Base-by-base conservation (phyloP, 2,329 filamentous ascomycete genomes). In the Trichoderma gracile region DNA sequence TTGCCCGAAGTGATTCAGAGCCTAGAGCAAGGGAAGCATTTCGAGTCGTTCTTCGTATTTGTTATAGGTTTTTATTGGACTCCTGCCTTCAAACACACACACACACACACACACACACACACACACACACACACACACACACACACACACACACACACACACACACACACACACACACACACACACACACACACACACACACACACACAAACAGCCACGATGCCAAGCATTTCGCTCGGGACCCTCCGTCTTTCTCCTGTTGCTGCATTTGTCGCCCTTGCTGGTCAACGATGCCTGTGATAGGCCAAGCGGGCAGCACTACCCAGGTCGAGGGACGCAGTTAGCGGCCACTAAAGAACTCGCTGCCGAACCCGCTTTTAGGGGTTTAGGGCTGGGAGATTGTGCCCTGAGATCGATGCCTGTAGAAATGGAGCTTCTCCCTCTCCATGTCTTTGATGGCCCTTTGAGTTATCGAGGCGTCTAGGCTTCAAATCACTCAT, bases 261-360 rank as follows among this genome's bases (percentile, higher is more conserved):
- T 65, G 52, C 64, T 65, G 64, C 14, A 57, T 65, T 65, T 40
- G 59, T 61, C 63, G 17, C 21, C 19, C 38, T 27, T 65, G 19
- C 42, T 45, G 59, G 45, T 52, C 33, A 40, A 47, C 53, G 53
- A 45, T 63, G 52, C 43, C 52, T 65, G 58, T 65, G 64, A 65
- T 63, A 65, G 64, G 64, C 58, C n/a, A 33, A 57, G 59, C 25
- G 12, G 40, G 23, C 49, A 50, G 25, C 58, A 65, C 64, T 65
- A 65, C 58, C 30, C 43, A 45, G 19, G 19, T 42, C 52, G 30
- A 54, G 30, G 25, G 27, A 63, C 64, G 64, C 64, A 65, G 45
- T 65, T 63, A 65, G 50, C 64, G 58, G 64, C 64, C 64, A 59
- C 64, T 65, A 63, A 54, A 65, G 43, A 21, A 21, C 27, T 27